Base-by-base conservation (phyloP, 345 rosid genomes). In the Citrus sinensis region DNA sequence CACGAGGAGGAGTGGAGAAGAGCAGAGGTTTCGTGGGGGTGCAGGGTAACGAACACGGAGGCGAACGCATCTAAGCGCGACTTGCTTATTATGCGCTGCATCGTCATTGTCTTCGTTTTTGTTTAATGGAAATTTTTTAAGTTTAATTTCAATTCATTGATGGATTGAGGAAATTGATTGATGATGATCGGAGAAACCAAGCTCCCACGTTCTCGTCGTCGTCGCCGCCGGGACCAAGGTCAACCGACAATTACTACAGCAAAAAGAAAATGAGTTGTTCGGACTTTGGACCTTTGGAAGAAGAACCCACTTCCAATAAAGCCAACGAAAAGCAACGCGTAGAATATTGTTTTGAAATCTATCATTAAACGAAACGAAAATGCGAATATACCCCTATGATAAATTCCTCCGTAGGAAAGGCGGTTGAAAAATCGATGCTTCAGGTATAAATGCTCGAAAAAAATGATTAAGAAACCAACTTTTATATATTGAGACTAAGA, bases 11-110 rank as follows among this genome's bases (percentile, higher is more conserved):
- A 88, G 82, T 92, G 93, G 64, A 93, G 84, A 80, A 93, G 78
- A 35, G 93, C 81, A 58, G 95, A 85, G 85, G 88, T 85, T 82
- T 95, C 98, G 83, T 92, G 92, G 20, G 95, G 94, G 24, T 92
- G 95, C 39, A 93, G 94, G 9, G 91, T 77, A 24, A 95, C 97
- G 78, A 95, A 84, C 27, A 80, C 19, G 24, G 97, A 95, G 71
- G 92, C 78, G 71, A 92, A 39, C 65, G 90, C 76, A 65, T 86
- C 87, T 42, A 88, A 79, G 67, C 94, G 91, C 24, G 86, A 69
- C 81, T 88, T 82, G 63, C 78, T 65, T 32, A 71, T 73, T 75
- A 80, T 3, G 22, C 6, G 22, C 17, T 11, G 27, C 72, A 66
- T 32, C 65, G 13, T 54, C 62, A 1, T n/a, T 30, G 7, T 51